Evolutionary conservation across 140 eudicot species (phyloP).

Genomic region (Senecio squalidus): DNA sequence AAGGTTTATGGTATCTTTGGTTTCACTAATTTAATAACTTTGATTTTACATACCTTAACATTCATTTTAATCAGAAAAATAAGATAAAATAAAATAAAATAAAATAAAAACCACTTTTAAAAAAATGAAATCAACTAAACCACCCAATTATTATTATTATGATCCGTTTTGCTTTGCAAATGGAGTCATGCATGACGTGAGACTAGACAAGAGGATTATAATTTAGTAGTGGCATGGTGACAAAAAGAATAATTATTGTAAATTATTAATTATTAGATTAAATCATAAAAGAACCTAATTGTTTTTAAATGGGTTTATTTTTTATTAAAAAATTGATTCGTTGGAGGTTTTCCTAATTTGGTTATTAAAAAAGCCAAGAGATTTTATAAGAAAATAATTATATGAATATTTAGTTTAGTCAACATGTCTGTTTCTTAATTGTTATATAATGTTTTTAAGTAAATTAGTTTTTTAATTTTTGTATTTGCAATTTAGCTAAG

Average conservation of each 20-base stretch:
- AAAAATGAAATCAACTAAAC: neutral
- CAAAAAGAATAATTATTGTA: conserved; percentile 8
- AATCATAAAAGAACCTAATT: neutral
- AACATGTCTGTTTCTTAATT: neutral
- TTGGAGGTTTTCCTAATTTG: neutral
- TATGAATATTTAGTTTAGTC: neutral
- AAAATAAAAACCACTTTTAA: neutral
- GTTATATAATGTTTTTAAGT: neutral
- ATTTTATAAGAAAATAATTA: neutral
- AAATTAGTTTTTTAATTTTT: neutral
- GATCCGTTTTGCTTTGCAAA: neutral
- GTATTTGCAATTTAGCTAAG: no score
- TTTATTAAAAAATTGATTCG: neutral
- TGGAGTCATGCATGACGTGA: conserved; percentile 33
- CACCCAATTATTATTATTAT: neutral
- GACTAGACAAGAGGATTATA: conserved; percentile 5
- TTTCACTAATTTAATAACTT: no score
- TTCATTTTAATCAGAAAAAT: no score
- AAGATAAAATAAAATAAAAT: no score
- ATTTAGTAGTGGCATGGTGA: conserved; percentile 1
- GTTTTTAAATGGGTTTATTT: neutral
- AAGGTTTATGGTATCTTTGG: no score
- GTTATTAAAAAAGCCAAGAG: neutral
- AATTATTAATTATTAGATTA: neutral
- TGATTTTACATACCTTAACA: no score